Base-by-base conservation (phyloP, 108 stramenopile genomes). In the Cyclotella baltica region DNA sequence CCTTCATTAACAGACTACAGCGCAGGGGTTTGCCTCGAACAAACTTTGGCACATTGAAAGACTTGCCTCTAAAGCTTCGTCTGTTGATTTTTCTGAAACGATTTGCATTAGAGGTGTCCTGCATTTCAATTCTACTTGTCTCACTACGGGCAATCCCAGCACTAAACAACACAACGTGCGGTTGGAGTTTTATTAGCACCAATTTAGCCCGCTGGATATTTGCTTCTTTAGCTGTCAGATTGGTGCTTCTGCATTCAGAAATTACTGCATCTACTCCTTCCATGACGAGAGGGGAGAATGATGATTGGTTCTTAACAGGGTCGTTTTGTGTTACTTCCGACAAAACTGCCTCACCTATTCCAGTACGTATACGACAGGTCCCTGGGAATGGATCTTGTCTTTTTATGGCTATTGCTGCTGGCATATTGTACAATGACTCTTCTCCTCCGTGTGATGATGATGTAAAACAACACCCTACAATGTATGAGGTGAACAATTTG, bases 381-480 rank as follows among this genome's bases (percentile, higher is more conserved):
- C 91, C 92, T 28, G 93, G 96, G 8, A 89, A 96, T 82, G 96
- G 96, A 19, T 93, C 91, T 56, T 96, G 96, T 70, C 80, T 96
- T 28, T 96, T 96, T 77, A 92, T 94, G 80, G 81, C 88, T 15
- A 78, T 94, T 43, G 80, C 72, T 18, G 72, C 72, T 68, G 36
- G 77, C 5, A 28, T 78, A 31, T 63, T 66, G 55, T 48, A 56
- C 33, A 27, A 77, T 37, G 3, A 37, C 22, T 46, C 70, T 6
- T 28, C 61, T 23, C 27, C 36, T 40, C 4, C 31, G n/a, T n/a
- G n/a, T 20, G 0, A 31, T 34, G 29, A 55, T 34, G 46, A 28
- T 4, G 46, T 48, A n/a, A 15, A 38, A n/a, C 37, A 59, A 0
- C 64, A 31, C 57, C 66, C 67, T 23, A 30, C 73, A 13, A 68